Conservation (phyloP, 2,329 filamentous ascomycete genomes). For the Hypoxylon rubiginosum region DNA sequence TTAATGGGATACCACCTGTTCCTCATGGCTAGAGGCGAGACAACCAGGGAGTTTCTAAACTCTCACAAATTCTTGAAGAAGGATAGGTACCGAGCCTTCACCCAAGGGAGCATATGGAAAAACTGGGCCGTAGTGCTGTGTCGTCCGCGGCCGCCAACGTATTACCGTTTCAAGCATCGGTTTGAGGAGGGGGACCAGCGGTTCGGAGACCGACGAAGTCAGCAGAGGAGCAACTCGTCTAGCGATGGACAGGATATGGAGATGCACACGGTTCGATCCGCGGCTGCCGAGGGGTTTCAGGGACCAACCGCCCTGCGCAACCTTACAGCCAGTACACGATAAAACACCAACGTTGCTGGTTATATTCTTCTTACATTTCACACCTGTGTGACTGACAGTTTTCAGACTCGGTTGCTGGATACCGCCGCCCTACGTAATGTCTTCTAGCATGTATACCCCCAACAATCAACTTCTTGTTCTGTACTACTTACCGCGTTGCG, state of each 20-base stretch:
- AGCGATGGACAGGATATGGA: constrained; percentile 73
- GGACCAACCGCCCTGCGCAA: constrained; percentile 63
- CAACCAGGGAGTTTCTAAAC: constrained; percentile 95
- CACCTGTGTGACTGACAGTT: not conserved
- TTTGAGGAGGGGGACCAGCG: constrained; percentile 88
- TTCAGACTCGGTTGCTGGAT: constrained; percentile 9
- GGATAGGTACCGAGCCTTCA: constrained; percentile 92
- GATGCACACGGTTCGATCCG: constrained; percentile 75
- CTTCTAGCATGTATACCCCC: constrained; percentile 34
- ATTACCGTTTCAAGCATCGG: constrained; percentile 84
- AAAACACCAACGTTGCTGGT: constrained; percentile 17
- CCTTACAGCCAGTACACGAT: constrained; percentile 39
- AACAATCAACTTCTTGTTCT: constrained; percentile 25
- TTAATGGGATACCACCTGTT: constrained; percentile 92
- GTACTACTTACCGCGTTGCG: constrained; percentile 21
- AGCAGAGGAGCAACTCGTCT: constrained; percentile 63
- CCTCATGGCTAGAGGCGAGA: constrained; percentile 90
- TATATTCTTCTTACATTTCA: constrained; percentile 4
- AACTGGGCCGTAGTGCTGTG: constrained; percentile 88
- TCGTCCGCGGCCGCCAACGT: constrained; percentile 87
- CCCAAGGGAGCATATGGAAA: constrained; percentile 77
- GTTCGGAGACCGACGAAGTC: constrained; percentile 72
- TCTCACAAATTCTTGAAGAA: constrained; percentile 94
- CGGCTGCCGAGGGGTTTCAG: constrained; percentile 62
- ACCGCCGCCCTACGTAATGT: constrained; percentile 27